Percentiles rank a stretch among this genome's conserved stretches.
phyloP scores from a whole-genome alignment of 2,329 filamentous ascomycete species.

The Claviceps lovelessii region DNA sequence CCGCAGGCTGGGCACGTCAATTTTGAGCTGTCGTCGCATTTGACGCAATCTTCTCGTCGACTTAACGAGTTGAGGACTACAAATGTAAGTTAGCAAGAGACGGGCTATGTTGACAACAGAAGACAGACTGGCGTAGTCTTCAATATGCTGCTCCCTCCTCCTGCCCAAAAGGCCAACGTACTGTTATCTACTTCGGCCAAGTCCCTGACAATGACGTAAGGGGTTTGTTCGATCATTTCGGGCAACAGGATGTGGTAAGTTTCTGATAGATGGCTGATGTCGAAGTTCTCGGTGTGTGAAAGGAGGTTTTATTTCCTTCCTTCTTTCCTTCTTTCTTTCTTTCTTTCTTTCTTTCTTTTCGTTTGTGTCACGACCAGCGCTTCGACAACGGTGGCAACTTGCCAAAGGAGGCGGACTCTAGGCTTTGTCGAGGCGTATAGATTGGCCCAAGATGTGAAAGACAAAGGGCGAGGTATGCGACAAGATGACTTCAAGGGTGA shows the following conservation, averaged over 20 bases:
- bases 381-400: background rate
- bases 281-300: background rate
- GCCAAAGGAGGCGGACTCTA: background rate
- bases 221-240: conserved; percentile 6
- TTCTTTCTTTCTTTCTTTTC: background rate
- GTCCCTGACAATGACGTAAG: conserved; percentile 11
- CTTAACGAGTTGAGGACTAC: conserved; percentile 20
- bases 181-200: conserved; percentile 18
- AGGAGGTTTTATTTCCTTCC: background rate
- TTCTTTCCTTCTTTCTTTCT: background rate
- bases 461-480: background rate
- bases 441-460: background rate
- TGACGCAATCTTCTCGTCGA: conserved; percentile 29
- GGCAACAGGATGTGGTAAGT: background rate
- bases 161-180: conserved; percentile 9
- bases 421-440: background rate
- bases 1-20: conserved; percentile 32
- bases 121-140: background rate
- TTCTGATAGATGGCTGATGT: background rate
- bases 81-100: background rate
- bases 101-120: background rate
- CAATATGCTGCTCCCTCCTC: background rate
- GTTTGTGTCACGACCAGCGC: background rate
- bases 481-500: background rate
- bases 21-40: conserved; percentile 28